Conservation (phyloP, 345 rosid genomes). For the Ricinus communis region DNA sequence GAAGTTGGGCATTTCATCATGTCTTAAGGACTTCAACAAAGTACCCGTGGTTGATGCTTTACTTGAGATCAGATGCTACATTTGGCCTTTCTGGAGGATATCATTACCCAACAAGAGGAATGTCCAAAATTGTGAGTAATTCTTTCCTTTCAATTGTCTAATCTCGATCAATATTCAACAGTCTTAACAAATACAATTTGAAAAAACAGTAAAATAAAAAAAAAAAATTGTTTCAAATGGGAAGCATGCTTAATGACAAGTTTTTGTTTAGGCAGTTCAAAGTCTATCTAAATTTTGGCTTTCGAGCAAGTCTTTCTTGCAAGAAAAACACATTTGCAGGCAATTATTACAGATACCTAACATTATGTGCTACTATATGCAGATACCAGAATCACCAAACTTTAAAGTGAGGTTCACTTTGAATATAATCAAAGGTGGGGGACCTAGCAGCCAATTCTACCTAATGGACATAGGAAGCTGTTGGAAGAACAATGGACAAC, state of each 20-base stretch:
- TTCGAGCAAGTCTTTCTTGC: conserved; percentile 1
- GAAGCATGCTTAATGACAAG: too few species aligned
- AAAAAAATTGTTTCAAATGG: too few species aligned
- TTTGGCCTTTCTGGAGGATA: conserved; percentile 30
- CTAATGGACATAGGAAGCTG: conserved; percentile 33
- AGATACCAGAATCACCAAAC: conserved; percentile 34
- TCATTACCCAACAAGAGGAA: conserved; percentile 32
- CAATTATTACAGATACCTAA: neutral
- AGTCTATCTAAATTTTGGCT: too few species aligned
- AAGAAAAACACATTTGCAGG: conserved; percentile 8
- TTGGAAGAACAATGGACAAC: conserved; percentile 33
- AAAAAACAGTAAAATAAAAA: too few species aligned
- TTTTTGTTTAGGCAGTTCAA: too few species aligned
- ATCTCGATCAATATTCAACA: too few species aligned
- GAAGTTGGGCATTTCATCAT: conserved; percentile 31
- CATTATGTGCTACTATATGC: neutral
- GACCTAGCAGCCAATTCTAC: conserved; percentile 30
- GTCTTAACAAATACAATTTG: too few species aligned
- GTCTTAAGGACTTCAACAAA: conserved; percentile 27
- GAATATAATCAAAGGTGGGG: conserved; percentile 27
- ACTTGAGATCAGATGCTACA: conserved; percentile 33
- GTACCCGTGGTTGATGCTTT: conserved; percentile 38
- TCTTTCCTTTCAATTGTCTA: neutral
- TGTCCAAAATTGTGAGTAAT: conserved; percentile 28
- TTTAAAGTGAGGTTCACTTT: conserved; percentile 31